These are phyloP conservation scores for Actinomucor elegans DNA, from an alignment of 371 early-diverging fungal genomes.

Conservation along the genomic window DNA sequence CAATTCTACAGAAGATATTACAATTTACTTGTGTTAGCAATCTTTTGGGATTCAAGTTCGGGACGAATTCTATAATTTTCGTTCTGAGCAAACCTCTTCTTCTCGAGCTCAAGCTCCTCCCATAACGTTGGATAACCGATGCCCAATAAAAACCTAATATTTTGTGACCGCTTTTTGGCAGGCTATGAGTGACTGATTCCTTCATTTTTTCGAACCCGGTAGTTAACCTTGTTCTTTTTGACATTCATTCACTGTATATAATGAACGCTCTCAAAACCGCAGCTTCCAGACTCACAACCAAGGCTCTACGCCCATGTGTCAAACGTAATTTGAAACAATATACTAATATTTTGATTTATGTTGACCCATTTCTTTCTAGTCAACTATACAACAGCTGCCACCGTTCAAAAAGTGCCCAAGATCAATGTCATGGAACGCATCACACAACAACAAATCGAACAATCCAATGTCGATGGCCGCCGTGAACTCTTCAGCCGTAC, in stretches of 20 bases:
- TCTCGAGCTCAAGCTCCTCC: too few relatives aligned
- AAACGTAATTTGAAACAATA: background rate
- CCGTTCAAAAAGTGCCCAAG: constrained; percentile 47
- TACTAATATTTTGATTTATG: background rate
- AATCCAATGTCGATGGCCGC: constrained; percentile 65
- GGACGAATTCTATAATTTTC: too few relatives aligned
- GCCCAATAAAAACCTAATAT: too few relatives aligned
- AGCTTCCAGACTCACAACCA: constrained; percentile 8
- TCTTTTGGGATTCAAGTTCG: too few relatives aligned
- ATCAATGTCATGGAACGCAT: constrained; percentile 73
- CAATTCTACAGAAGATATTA: too few relatives aligned
- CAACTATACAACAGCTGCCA: constrained; percentile 10
- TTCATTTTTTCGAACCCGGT: too few relatives aligned
- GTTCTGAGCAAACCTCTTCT: too few relatives aligned
- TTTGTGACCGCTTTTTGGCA: too few relatives aligned
- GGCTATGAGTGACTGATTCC: too few relatives aligned
- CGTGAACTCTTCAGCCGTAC: constrained; percentile 56
- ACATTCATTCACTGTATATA: background rate
- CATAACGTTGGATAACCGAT: too few relatives aligned
- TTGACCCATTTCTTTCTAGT: background rate
- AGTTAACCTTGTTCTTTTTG: background rate
- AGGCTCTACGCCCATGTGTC: constrained; percentile 6
- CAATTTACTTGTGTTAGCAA: too few relatives aligned
- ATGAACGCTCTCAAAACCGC: constrained; percentile 15
- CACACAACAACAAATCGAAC: constrained; percentile 57